Evolutionary conservation across 306 rosid species (phyloP).

Genomic region (Luffa acutangula): DNA sequence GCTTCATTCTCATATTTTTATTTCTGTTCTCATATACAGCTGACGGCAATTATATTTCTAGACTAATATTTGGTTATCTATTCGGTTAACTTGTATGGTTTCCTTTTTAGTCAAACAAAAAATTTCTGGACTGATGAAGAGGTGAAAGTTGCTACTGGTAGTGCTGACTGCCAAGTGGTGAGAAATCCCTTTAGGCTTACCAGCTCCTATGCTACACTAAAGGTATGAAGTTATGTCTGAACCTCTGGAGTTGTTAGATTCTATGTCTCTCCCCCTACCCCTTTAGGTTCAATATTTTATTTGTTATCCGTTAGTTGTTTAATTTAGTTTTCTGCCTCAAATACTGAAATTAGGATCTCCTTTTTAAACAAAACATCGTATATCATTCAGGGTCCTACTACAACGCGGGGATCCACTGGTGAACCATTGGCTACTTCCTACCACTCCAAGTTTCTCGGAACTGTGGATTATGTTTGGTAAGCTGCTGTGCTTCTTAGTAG

Average conservation of each 20-base stretch:
- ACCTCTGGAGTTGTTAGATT: neutral
- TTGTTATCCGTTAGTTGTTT: neutral
- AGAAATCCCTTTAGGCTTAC: conserved; percentile 59
- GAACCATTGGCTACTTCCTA: conserved; percentile 86
- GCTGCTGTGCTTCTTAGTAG: conserved; percentile 7
- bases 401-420: conserved; percentile 51
- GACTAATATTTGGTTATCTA: neutral
- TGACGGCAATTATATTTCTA: neutral
- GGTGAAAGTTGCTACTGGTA: conserved; percentile 58
- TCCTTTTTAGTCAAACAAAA: conserved; percentile 38
- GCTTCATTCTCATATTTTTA: neutral
- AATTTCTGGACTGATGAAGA: conserved; percentile 62
- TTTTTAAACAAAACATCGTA: conserved; percentile 9
- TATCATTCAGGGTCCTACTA: conserved; percentile 43
- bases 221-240: conserved; percentile 20
- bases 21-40: neutral
- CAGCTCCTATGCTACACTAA: conserved; percentile 65
- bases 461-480: conserved; percentile 92
- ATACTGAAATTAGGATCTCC: neutral
- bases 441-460: conserved; percentile 83
- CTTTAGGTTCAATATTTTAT: neutral
- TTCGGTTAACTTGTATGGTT: conserved; percentile 9
- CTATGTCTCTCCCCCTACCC: neutral
- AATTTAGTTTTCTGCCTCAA: neutral
- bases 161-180: conserved; percentile 36